Evolutionary conservation across 441 rosid genomes (phyloP), one percentile per base, ranked within the genome.

Genomic region (Adansonia rubrostipa): DNA sequence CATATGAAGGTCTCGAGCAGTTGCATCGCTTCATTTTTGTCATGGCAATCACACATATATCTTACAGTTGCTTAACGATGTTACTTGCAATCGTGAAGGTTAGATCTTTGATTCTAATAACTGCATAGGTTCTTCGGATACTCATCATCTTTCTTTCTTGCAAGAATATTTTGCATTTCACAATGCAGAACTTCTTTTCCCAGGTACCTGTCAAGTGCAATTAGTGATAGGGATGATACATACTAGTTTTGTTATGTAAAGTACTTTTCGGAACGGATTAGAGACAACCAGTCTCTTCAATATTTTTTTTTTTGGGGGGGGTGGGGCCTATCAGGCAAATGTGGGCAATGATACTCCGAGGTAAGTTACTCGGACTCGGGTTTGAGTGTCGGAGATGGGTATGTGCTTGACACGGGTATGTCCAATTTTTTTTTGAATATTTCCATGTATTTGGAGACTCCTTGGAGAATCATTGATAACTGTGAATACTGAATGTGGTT

Each of bases 61-160:
- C 92, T 63, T 95, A 93, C 88, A 93, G 99, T 83, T 95, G 97
- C 87, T 88, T 95, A 82, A 95, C 97, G 70, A 92, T 95, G 99
- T 81, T 95, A 86, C 88, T 95, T 79, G 97, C 97, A 68, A 87
- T 95, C 78, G 94, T 95, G 67, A 95, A 95, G 97, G 99, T 95
- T 48, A 80, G 22, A 56, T 20, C 47, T 47, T 63, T 61, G 42
- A 20, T 24, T 71, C 14, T 15, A 33, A 40, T 71, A 65, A 48
- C 10, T 11, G 58, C 74, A 47, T 45, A 70, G 17, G 17, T 47
- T 50, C 40, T 70, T 17, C 51, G 54, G 19, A 50, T 50, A 33
- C 44, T 33, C 4, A 1, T 0, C 22, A 36, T 64, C 48, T 36
- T 64, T 36, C 20, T 64, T 36, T n/a, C 69, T 64, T 36, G 69